Evolutionary conservation across 495 filamentous ascomycete species (phyloP), one percentile per base, ranked within the genome.

Genomic region (Penicillium riverlandense): DNA sequence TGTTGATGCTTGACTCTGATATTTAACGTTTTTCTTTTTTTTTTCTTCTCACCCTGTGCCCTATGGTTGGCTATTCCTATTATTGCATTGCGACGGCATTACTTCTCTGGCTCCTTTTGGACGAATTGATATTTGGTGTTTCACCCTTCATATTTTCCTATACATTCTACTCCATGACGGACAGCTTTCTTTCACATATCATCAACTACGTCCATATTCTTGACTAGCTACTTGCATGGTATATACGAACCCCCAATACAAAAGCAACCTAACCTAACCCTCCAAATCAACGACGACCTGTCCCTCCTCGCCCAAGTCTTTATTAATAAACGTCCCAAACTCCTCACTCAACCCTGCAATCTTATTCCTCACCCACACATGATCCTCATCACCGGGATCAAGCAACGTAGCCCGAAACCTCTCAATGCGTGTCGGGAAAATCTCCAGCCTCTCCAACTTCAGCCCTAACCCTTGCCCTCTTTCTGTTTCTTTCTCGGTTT

Each of bases 401-500:
- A 66, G 39, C 46, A 66, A 34, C 37, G 38, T 44, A 15, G 61
- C 58, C 45, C 49, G 44, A 45, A 66, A 66, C 31, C 34, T 12
- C 12, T 57, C 44, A 47, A 61, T 46, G 7, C 52, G 37, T 28
- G 55, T 63, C 28, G 62, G 62, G 32, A 62, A 62, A 1, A 66
- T 54, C 45, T 63, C 60, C 40, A 66, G 43, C 31, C 48, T 41
- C 41, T 57, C 53, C 12, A 59, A 40, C 22, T 11, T 29, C 37
- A 65, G 29, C 12, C 38, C 41, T 12, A 22, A 22, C 2, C 4
- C 12, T 7, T 4, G 7, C 12, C 38, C 30, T 9, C 7, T 34
- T 34, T 34, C 32, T 34, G n/a, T 34, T 34, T 35, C 31, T 1
- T 14, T 29, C 29, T 31, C 37, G n/a, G 14, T 27, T 29, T 54